Base-by-base conservation (phyloP, 228 moss, liverwort and hornwort species). In the Sphagnum magellanicum region DNA sequence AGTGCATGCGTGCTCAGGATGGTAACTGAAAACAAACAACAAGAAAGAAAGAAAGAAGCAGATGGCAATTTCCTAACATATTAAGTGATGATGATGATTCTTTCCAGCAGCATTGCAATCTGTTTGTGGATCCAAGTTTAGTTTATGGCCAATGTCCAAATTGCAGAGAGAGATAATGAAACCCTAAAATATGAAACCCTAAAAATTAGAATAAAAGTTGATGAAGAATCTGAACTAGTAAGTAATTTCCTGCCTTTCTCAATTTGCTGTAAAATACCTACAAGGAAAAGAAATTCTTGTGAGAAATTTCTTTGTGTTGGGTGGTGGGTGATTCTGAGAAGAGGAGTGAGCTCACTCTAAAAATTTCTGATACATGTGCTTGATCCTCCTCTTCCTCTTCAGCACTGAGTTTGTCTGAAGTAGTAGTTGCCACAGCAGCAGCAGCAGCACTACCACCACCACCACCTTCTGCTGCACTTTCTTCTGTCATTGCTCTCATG, bases 321-420 rank as follows among this genome's bases (percentile, higher is more conserved):
- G 8, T 10, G 9, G 0, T n/a, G 8, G 4, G 5, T 16, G 5
- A 55, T 10, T 3, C 11, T 10, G 15, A 49, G 50, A 16, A 52
- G 17, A 8, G 50, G 10, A 16, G 17, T 32, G n/a, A 32, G 15
- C 53, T 59, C 74, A 92, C 92, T 87, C 79, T 83, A 51, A 89
- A 64, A 75, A 96, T 89, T 64, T 90, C 83, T 4, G 49, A 51
- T 48, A 92, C 72, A 72, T 88, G 74, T 4, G 76, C 75, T 60
- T 79, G 84, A 70, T 95, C 92, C 72, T 87, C 81, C 59, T 84
- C 84, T 15, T 89, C 92, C 71, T 92, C 88, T 4, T 87, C 74
- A 49, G 83, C 75, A 16, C 76, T 65, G 53, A 75, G 78, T 70
- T 72, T 78, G 62, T 94, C 86, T 69, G 89, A 81, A 60, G 86